Percentiles rank a stretch among this genome's conserved stretches.
These are phyloP conservation scores for Lasiosphaeria miniovina DNA, from an alignment of 495 filamentous ascomycete genomes.

Conservation along the genomic window DNA sequence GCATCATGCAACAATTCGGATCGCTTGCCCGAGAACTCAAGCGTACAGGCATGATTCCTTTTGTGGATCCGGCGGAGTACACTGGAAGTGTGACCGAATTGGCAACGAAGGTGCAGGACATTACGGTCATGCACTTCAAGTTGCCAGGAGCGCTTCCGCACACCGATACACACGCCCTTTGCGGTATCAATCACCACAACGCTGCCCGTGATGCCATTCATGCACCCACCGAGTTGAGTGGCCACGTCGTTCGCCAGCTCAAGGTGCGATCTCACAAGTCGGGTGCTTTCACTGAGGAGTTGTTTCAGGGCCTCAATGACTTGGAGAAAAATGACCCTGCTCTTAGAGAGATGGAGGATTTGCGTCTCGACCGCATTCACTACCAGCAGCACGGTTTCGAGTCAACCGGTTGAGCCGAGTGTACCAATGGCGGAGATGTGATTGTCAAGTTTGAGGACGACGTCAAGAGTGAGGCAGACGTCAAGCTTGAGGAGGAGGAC, in stretches of 20 bases:
- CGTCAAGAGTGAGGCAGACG: background rate
- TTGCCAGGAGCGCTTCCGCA: slow-evolving; percentile 13
- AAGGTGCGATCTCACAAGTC: slow-evolving; percentile 11
- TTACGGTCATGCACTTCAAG: slow-evolving; percentile 21
- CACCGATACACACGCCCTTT: slow-evolving; percentile 17
- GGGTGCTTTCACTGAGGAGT: slow-evolving; percentile 7
- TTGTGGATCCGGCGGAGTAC: slow-evolving; percentile 12
- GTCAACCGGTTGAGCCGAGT: background rate
- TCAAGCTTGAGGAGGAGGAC: slow-evolving; percentile 10
- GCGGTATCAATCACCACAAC: slow-evolving; percentile 18
- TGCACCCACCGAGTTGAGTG: background rate
- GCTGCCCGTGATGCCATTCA: slow-evolving; percentile 4
- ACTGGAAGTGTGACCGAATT: slow-evolving; percentile 14
- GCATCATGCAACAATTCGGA: slow-evolving; percentile 23
- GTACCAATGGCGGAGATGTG: background rate
- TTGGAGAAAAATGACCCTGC: slow-evolving; percentile 9
- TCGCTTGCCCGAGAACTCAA: slow-evolving; percentile 16
- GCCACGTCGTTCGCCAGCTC: slow-evolving; percentile 9
- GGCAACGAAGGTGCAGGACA: slow-evolving; percentile 2
- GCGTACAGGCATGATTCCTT: slow-evolving; percentile 9
- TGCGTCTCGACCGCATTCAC: background rate
- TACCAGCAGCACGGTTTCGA: slow-evolving; percentile 14
- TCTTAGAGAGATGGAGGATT: slow-evolving; percentile 3
- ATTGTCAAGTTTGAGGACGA: background rate
- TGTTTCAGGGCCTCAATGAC: slow-evolving; percentile 9